These are phyloP conservation scores for Calocybe cyanea DNA, from an alignment of 768 basidiomycete genomes.

Conservation along the genomic window DNA sequence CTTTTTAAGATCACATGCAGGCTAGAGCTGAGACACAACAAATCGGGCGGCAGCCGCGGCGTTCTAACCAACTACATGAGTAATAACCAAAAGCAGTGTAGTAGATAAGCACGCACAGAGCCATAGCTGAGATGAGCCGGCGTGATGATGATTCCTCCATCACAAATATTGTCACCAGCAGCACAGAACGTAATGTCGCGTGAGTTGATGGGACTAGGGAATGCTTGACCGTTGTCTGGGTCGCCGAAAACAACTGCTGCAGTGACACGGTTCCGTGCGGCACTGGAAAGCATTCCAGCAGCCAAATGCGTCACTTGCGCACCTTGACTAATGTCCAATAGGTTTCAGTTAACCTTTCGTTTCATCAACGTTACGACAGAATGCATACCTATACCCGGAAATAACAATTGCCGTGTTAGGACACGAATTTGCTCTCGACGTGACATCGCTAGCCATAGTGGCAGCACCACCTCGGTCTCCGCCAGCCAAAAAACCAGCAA, in stretches of 20 bases:
- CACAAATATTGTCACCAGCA: conserved; percentile 19
- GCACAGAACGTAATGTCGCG: conserved; percentile 20
- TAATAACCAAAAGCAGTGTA: neutral
- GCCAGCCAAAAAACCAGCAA: conserved; percentile 33
- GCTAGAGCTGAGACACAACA: neutral
- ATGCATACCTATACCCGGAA: conserved; percentile 28
- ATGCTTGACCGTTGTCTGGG: conserved; percentile 19
- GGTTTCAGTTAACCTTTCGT: conserved; percentile 3
- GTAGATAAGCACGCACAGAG: conserved; percentile 9
- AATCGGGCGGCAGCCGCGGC: neutral
- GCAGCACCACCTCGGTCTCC: conserved; percentile 30
- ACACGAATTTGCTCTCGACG: conserved; percentile 23
- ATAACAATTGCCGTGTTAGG: conserved; percentile 30
- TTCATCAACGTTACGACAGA: neutral
- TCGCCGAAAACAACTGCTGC: conserved; percentile 23
- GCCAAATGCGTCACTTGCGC: conserved; percentile 36
- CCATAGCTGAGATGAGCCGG: conserved; percentile 20
- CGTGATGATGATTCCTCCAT: conserved; percentile 15
- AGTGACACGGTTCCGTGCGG: conserved; percentile 17
- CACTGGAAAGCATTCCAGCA: conserved; percentile 27
- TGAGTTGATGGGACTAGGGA: conserved; percentile 14
- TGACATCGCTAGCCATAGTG: conserved; percentile 31
- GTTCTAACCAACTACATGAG: too few relatives aligned
- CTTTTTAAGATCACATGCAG: too few relatives aligned
- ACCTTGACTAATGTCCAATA: conserved; percentile 21